phyloP scores from a whole-genome alignment of 2,329 filamentous ascomycete species.

The Claviceps humidiphila region DNA sequence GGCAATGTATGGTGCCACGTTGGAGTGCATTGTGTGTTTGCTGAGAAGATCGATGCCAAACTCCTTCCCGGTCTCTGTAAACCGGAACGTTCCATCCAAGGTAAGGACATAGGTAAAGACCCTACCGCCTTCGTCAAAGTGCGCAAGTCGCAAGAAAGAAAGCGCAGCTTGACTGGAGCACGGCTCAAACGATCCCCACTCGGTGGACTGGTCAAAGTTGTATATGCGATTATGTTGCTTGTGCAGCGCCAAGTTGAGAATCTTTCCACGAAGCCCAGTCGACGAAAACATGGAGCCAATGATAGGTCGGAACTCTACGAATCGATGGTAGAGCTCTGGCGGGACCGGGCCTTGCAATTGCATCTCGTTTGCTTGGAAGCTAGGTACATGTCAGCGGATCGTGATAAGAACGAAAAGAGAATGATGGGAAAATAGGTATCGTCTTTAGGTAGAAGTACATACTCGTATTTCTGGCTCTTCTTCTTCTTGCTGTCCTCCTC shows the following conservation, averaged over 20 bases:
- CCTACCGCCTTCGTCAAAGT: slow-evolving; percentile 73
- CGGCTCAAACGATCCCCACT: slow-evolving; percentile 53
- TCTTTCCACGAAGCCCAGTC: slow-evolving; percentile 60
- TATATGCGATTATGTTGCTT: slow-evolving; percentile 85
- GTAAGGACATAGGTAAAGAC: slow-evolving; percentile 90
- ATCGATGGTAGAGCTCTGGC: slow-evolving; percentile 71
- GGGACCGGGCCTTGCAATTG: slow-evolving; percentile 79
- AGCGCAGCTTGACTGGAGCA: slow-evolving; percentile 59
- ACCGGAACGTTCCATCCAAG: slow-evolving; percentile 72
- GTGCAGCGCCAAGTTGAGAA: slow-evolving; percentile 75
- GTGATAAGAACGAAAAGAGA: background rate
- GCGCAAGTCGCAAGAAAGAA: slow-evolving; percentile 73
- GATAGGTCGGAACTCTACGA: slow-evolving; percentile 83
- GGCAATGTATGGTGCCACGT: slow-evolving; percentile 82
- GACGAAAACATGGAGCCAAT: slow-evolving; percentile 80
- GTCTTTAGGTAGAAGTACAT: slow-evolving; percentile 7
- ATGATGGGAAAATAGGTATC: no score
- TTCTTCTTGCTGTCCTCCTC: slow-evolving; percentile 27
- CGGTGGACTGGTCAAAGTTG: slow-evolving; percentile 68
- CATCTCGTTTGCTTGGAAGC: slow-evolving; percentile 87
- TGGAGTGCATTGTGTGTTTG: slow-evolving; percentile 95
- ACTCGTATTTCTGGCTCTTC: slow-evolving; percentile 64
- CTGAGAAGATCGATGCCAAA: slow-evolving; percentile 87
- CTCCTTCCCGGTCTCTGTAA: slow-evolving; percentile 91
- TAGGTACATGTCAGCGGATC: slow-evolving; percentile 20